Percentiles rank a stretch among this genome's conserved stretches.
These are phyloP conservation scores for Phaeosphaeriaceae sp. DNA, from an alignment of 2,329 filamentous ascomycete species.

Conservation along the genomic window DNA sequence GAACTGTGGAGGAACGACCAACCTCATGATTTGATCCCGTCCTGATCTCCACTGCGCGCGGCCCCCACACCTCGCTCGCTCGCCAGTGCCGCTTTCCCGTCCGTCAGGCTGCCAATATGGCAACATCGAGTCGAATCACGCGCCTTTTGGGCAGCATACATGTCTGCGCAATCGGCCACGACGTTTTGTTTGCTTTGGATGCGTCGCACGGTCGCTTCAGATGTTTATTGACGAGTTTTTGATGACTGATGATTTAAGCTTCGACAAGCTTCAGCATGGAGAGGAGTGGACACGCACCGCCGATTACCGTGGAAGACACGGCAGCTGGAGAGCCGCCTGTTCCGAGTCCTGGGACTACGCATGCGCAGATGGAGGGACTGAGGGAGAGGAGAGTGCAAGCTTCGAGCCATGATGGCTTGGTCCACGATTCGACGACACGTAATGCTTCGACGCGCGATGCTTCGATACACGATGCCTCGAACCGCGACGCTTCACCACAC, in stretches of 20 bases:
- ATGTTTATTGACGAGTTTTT: not conserved
- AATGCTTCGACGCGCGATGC: too few relatives aligned
- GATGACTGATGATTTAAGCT: not conserved
- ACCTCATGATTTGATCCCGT: slow-evolving; percentile 1
- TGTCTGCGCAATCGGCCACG: not conserved
- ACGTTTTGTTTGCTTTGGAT: not conserved
- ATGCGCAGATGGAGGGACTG: not conserved
- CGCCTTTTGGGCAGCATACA: not conserved
- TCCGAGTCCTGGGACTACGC: slow-evolving; percentile 26
- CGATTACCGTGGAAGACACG: slow-evolving; percentile 46
- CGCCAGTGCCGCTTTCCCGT: not conserved
- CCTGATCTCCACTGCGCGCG: too few relatives aligned
- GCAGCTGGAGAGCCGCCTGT: slow-evolving; percentile 19
- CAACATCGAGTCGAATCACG: not conserved
- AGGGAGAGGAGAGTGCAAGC: slow-evolving; percentile 15
- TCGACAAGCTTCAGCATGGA: slow-evolving; percentile 13
- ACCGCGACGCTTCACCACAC: not conserved
- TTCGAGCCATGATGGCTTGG: too few relatives aligned
- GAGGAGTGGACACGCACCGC: slow-evolving; percentile 36
- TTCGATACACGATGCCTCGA: not conserved
- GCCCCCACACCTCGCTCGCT: too few relatives aligned
- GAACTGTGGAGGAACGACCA: not conserved
- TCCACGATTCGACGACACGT: too few relatives aligned
- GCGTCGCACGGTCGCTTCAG: not conserved
- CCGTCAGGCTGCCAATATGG: not conserved